phyloP scores from a whole-genome alignment of 148 eudicot genomes.

The Arbutus unedo region DNA sequence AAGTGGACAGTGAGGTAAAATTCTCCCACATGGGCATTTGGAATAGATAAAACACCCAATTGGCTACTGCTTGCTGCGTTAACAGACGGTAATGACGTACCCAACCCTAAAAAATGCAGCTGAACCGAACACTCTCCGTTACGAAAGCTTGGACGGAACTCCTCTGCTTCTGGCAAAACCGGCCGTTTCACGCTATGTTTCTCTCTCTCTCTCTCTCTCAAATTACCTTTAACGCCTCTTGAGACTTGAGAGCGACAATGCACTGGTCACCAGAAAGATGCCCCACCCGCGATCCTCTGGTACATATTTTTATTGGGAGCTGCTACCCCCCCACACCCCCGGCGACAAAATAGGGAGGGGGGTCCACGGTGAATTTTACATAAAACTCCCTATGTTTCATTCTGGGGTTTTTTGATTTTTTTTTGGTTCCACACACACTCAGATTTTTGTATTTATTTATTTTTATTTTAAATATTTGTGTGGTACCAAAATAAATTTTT shows the following conservation, averaged over 20 bases:
- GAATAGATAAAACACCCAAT: neutral
- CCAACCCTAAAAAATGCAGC: neutral
- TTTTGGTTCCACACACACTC: too few relatives aligned
- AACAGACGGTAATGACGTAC: neutral
- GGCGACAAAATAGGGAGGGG: too few relatives aligned
- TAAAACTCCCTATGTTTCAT: too few relatives aligned
- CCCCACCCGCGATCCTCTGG: neutral
- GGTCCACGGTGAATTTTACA: too few relatives aligned
- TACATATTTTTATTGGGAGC: neutral
- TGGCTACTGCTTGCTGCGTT: neutral
- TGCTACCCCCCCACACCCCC: too few relatives aligned
- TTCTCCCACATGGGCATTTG: neutral
- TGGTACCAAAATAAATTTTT: too few relatives aligned
- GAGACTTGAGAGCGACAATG: neutral
- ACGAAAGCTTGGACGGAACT: neutral
- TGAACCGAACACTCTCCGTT: neutral
- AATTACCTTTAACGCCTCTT: neutral
- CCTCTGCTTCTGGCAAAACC: constrained; percentile 1
- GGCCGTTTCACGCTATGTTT: constrained; percentile 14
- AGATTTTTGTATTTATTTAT: too few relatives aligned
- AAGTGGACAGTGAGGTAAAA: neutral
- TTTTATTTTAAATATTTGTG: too few relatives aligned
- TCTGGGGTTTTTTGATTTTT: too few relatives aligned
- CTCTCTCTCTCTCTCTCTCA: neutral
- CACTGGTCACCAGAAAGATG: constrained; percentile 8